Conservation (phyloP, 2,329 filamentous ascomycete genomes). For the Fusarium sororula region DNA sequence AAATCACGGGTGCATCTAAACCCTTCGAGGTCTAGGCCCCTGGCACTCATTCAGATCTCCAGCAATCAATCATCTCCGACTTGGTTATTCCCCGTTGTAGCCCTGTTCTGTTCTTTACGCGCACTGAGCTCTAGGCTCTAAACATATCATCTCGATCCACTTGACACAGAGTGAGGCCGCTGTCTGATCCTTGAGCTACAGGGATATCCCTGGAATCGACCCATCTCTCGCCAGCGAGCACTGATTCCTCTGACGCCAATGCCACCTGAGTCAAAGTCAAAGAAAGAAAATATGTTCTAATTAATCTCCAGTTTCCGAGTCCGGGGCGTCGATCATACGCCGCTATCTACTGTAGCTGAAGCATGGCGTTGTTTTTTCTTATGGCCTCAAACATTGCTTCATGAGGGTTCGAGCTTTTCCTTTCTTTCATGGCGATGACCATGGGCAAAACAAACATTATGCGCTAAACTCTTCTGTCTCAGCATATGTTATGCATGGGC, state of each 20-base stretch:
- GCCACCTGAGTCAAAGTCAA: slow-evolving; percentile 16
- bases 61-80: slow-evolving; percentile 9
- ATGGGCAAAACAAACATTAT: neutral
- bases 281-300: slow-evolving; percentile 9
- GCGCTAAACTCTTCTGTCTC: slow-evolving; percentile 7
- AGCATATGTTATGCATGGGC: slow-evolving; percentile 42
- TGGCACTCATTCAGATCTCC: slow-evolving; percentile 26
- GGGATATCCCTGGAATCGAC: slow-evolving; percentile 31
- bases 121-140: slow-evolving; percentile 4
- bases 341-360: slow-evolving; percentile 38
- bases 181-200: slow-evolving; percentile 21
- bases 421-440: neutral
- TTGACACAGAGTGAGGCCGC: slow-evolving; percentile 27
- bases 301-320: slow-evolving; percentile 36
- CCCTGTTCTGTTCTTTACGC: slow-evolving; percentile 11
- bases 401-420: slow-evolving; percentile 10
- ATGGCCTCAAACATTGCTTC: slow-evolving; percentile 23
- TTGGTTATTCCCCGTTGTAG: slow-evolving; percentile 13
- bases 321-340: slow-evolving; percentile 43
- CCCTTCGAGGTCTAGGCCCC: neutral
- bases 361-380: slow-evolving; percentile 23
- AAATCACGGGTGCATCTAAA: slow-evolving; percentile 34
- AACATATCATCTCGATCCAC: slow-evolving; percentile 32
- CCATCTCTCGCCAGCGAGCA: slow-evolving; percentile 35
- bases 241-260: slow-evolving; percentile 37